A percentile compares a stretch with the other conserved stretches of the same genome.
Evolutionary conservation across 371 early-diverging fungal species (phyloP).

Genomic region (Dichotomocladium elegans): DNA sequence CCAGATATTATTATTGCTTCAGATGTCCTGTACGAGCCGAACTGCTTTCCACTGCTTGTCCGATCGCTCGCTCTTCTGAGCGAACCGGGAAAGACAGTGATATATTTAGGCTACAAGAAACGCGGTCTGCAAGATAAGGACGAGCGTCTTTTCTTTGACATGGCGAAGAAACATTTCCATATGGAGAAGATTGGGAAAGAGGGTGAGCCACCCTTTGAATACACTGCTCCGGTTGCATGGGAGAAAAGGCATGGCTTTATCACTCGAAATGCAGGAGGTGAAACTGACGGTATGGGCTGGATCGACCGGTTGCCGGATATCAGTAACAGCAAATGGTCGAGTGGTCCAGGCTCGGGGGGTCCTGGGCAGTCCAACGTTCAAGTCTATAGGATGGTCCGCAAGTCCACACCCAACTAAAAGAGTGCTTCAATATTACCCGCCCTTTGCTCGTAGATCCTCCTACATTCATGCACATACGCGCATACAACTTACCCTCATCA

Average conservation of each 20-base stretch:
- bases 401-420: too few relatives aligned
- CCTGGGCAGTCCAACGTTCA: too few relatives aligned
- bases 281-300: too few relatives aligned
- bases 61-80: conserved; percentile 39
- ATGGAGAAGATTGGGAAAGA: not conserved
- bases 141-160: conserved; percentile 44
- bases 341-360: too few relatives aligned
- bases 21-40: conserved; percentile 52
- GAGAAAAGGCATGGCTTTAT: conserved; percentile 5
- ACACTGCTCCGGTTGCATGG: conserved; percentile 1
- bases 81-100: conserved; percentile 24
- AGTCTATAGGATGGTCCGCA: too few relatives aligned
- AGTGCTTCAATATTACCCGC: too few relatives aligned
- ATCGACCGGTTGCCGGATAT: too few relatives aligned
- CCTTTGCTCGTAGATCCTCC: too few relatives aligned
- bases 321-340: too few relatives aligned
- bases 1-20: conserved; percentile 53
- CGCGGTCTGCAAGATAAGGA: conserved; percentile 34
- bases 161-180: conserved; percentile 15
- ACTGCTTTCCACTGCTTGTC: conserved; percentile 31
- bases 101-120: conserved; percentile 56
- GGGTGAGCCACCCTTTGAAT: not conserved
- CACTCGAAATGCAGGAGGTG: not conserved
- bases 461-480: too few relatives aligned
- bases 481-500: too few relatives aligned